Percentiles rank a stretch among this genome's conserved stretches.
Conservation (phyloP, 2,329 filamentous ascomycete species). For the Reticulascus tulasneorum region DNA sequence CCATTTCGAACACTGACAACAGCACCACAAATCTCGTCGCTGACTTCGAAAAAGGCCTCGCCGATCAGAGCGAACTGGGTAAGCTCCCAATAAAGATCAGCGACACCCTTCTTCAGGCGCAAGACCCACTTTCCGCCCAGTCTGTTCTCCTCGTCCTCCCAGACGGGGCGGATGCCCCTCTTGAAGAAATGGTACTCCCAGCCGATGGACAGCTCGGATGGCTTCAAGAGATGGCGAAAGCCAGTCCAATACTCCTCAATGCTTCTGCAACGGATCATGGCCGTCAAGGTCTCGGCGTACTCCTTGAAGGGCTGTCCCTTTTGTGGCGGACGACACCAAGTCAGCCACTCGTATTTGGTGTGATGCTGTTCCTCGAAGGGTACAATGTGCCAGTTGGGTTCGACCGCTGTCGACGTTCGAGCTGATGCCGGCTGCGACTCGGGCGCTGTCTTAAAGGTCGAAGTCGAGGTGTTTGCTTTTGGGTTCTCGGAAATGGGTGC, state of each 20-base stretch:
- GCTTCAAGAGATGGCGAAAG: conserved; percentile 84
- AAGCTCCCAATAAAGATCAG: conserved; percentile 96
- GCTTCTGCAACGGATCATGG: conserved; percentile 75
- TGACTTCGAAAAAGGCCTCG: conserved; percentile 88
- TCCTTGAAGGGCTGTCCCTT: conserved; percentile 86
- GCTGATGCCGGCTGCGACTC: conserved; percentile 13
- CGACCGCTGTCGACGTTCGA: conserved; percentile 14
- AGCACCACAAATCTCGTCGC: conserved; percentile 90
- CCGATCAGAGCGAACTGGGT: conserved; percentile 85
- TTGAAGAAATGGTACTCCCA: conserved; percentile 99
- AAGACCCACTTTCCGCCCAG: conserved; percentile 97
- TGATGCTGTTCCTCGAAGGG: no score
- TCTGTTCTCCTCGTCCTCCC: conserved; percentile 98
- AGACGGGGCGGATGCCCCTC: conserved; percentile 91
- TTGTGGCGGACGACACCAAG: conserved; percentile 96
- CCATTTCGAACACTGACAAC: conserved; percentile 92
- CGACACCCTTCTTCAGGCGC: conserved; percentile 92
- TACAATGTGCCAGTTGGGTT: no score
- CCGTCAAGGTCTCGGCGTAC: conserved; percentile 93
- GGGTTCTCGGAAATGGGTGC: conserved; percentile 55
- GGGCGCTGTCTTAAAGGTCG: conserved; percentile 28
- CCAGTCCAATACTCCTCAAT: conserved; percentile 90
- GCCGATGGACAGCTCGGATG: conserved; percentile 81
- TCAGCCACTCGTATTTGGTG: conserved; percentile 88
- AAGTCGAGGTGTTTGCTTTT: no score